Evolutionary conservation across 208 protist species (phyloP).

Genomic region (Zelonia costaricensis): DNA sequence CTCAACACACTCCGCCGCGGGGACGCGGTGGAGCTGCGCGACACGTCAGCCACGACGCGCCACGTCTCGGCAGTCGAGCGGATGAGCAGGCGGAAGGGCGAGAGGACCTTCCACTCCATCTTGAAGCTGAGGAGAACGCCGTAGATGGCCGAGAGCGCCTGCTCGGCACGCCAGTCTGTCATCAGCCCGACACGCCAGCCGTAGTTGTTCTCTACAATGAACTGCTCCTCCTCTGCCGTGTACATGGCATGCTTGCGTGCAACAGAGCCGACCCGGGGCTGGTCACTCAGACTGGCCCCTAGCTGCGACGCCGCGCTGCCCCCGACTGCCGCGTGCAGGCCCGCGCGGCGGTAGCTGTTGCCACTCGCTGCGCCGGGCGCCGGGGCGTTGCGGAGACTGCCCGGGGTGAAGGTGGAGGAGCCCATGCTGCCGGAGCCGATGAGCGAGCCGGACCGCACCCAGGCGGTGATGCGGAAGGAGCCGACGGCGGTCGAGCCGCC

Average conservation of each 20-base stretch:
- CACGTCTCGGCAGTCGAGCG: constrained; percentile 69
- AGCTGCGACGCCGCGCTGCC: constrained; percentile 35
- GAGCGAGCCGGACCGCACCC: constrained; percentile 23
- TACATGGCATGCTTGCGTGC: constrained; percentile 76
- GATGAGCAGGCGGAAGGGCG: constrained; percentile 66
- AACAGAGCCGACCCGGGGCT: constrained; percentile 76
- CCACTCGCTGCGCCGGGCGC: neutral
- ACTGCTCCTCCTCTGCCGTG: constrained; percentile 76
- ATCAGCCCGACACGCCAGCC: constrained; percentile 92
- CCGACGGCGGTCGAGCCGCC: constrained; percentile 25
- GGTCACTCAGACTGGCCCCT: constrained; percentile 38
- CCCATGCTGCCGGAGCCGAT: constrained; percentile 18
- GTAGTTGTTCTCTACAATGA: constrained; percentile 76
- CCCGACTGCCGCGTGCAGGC: constrained; percentile 11
- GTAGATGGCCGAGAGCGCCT: constrained; percentile 61
- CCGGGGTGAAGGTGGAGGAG: constrained; percentile 22
- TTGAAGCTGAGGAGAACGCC: constrained; percentile 45
- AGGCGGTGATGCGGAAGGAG: constrained; percentile 50
- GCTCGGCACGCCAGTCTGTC: constrained; percentile 69
- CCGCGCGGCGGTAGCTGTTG: constrained; percentile 28
- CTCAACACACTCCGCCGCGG: neutral
- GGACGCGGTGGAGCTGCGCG: neutral
- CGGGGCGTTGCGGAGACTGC: constrained; percentile 15
- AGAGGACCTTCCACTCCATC: constrained; percentile 88
- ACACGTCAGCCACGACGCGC: constrained; percentile 30